Conservation (phyloP, 805 yeast species). For the Hanseniaspora occidentalis region DNA sequence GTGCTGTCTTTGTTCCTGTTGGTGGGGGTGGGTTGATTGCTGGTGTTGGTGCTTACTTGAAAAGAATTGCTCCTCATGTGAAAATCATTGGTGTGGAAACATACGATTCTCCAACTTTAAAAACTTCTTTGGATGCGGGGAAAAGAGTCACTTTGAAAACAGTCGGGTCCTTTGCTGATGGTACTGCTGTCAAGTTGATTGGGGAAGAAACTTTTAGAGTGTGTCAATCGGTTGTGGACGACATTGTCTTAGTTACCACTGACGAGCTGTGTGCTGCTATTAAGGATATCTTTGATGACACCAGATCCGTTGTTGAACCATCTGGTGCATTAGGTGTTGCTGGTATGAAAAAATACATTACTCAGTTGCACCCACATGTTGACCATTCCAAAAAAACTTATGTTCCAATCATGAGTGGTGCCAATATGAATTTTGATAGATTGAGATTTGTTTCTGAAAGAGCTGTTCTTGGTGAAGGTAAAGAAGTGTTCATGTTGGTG, state of each 20-base stretch:
- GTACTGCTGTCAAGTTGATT: slow-evolving; percentile 83
- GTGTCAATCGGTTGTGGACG: slow-evolving; percentile 72
- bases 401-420: slow-evolving; percentile 85
- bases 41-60: slow-evolving; percentile 82
- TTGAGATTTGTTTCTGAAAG: slow-evolving; percentile 92
- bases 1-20: slow-evolving; percentile 82
- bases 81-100: slow-evolving; percentile 95
- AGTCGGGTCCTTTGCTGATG: slow-evolving; percentile 98
- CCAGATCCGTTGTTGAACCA: slow-evolving; percentile 89
- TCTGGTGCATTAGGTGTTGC: slow-evolving; percentile 96
- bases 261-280: slow-evolving; percentile 97
- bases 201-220: slow-evolving; percentile 90
- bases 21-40: slow-evolving; percentile 97
- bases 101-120: slow-evolving; percentile 86
- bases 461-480: slow-evolving; percentile 97
- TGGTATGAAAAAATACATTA: slow-evolving; percentile 76
- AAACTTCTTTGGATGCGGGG: slow-evolving; percentile 49
- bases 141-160: slow-evolving; percentile 42
- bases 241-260: slow-evolving; percentile 69
- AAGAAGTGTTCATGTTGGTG: slow-evolving; percentile 82
- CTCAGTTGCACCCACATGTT: slow-evolving; percentile 45
- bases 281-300: slow-evolving; percentile 92
- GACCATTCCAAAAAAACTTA: slow-evolving; percentile 62
- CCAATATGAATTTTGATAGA: slow-evolving; percentile 96
- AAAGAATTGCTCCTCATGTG: slow-evolving; percentile 95